Evolutionary conservation across 805 yeast genomes (phyloP).

Genomic region (Scheffersomyces ergatensis): DNA sequence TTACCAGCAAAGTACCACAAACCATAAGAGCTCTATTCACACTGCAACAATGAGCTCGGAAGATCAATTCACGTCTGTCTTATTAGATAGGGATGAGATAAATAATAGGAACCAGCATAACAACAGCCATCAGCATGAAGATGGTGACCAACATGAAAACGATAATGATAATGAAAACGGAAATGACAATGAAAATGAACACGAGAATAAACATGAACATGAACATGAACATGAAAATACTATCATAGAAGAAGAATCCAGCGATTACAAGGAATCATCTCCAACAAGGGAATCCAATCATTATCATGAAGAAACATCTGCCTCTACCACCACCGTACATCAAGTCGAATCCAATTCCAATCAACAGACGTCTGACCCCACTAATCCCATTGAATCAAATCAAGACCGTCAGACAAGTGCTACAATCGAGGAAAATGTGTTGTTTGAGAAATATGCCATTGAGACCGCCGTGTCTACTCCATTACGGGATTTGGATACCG

Average conservation of each 20-base stretch:
- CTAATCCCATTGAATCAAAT: not conserved
- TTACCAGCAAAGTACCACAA: too few species aligned
- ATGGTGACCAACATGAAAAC: not conserved
- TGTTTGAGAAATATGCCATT: constrained; percentile 14
- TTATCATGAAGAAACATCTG: not conserved
- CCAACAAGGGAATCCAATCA: constrained; percentile 1
- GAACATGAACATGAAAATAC: too few species aligned
- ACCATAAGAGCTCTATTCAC: too few species aligned
- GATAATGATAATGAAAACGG: not conserved
- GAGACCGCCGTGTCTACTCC: constrained; percentile 55
- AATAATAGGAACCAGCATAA: not conserved
- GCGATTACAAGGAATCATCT: constrained; percentile 4
- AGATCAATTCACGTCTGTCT: constrained; percentile 56
- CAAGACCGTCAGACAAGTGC: not conserved
- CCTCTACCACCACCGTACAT: not conserved
- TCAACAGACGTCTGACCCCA: not conserved
- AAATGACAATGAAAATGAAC: too few species aligned
- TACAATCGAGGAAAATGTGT: constrained; percentile 1
- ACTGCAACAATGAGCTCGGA: constrained; percentile 29
- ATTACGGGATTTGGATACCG: constrained; percentile 62
- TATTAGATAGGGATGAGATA: constrained; percentile 51
- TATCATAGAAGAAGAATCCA: constrained; percentile 12
- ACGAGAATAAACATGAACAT: too few species aligned
- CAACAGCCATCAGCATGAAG: too few species aligned
- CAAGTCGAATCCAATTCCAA: not conserved